Evolutionary conservation across 2,329 filamentous ascomycete species (phyloP), one percentile per base, ranked within the genome.

Genomic region (Xylariaceae sp.): DNA sequence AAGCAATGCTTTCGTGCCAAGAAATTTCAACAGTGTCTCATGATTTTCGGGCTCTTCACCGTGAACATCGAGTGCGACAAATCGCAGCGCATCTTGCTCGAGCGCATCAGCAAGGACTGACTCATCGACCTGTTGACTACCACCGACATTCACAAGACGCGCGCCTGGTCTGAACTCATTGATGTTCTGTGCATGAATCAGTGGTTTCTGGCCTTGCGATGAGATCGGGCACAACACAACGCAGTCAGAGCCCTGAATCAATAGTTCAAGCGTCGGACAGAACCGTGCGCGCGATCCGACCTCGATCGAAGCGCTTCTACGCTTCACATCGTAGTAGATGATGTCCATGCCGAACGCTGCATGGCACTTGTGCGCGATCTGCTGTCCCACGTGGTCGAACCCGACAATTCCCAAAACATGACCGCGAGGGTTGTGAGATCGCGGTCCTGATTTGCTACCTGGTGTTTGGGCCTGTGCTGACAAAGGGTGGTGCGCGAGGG

Each of bases 321-420:
- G 71, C 41, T 73, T 65, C 1, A 85, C 67, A 63, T 88, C 84
- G 60, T 78, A 73, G 62, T 87, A 88, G 49, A 76, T 68, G 33
- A 90, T 77, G 36, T 74, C 68, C 86, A 90, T 89, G 38, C 79
- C 82, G 56, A 89, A 85, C 1, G 78, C 80, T 0, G 72, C 56
- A 39, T 62, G 60, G 45, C 70, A 71, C 57, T 84, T 86, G 41
- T 76, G 78, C 42, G 83, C 86, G 17, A 90, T 75, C 33, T 73
- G 73, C 56, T 77, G 78, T 2, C 83, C 82, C 53, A 86, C 83
- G 52, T 84, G 82, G 2, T 86, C 86, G 2, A 90, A 73, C 0
- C 87, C 87, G 22, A 90, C 76, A 27, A 90, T 75, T 0, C 85
- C 87, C 0, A 90, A 73, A 1, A 70, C 70, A 46, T 81, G 78